Conservation (phyloP, 2,329 filamentous ascomycete genomes). For the Botrytis sinoallii region DNA sequence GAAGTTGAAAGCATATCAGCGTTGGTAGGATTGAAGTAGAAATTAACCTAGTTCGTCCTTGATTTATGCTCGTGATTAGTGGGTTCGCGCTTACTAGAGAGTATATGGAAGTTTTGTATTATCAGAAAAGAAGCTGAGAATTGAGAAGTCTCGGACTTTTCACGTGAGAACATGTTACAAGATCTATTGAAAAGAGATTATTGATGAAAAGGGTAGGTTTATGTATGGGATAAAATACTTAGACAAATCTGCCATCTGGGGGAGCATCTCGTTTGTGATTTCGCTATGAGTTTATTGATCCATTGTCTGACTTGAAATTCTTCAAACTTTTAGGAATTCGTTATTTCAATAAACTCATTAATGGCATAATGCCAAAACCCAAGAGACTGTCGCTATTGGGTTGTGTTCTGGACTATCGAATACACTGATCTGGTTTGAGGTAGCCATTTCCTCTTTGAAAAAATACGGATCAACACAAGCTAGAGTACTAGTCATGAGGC, state of each 20-base stretch:
- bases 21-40: not conserved
- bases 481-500: not conserved
- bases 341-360: not conserved
- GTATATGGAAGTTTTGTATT: not conserved
- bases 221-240: not conserved
- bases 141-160: not conserved
- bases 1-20: not conserved
- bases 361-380: not conserved
- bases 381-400: not conserved
- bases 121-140: not conserved
- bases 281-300: not conserved
- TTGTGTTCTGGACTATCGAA: not conserved
- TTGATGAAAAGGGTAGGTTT: not conserved
- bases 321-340: not conserved
- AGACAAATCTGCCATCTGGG: not conserved
- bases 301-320: not conserved
- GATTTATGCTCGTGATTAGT: not conserved
- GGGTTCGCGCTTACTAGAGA: not conserved
- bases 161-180: not conserved
- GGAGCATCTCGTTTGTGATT: not conserved
- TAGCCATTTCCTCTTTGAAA: not conserved
- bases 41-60: not conserved
- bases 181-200: not conserved
- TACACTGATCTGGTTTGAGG: not conserved
- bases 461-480: not conserved